These are phyloP conservation scores for Aspergillus eucalypticola DNA, from an alignment of 2,329 filamentous ascomycete genomes.

Conservation along the genomic window DNA sequence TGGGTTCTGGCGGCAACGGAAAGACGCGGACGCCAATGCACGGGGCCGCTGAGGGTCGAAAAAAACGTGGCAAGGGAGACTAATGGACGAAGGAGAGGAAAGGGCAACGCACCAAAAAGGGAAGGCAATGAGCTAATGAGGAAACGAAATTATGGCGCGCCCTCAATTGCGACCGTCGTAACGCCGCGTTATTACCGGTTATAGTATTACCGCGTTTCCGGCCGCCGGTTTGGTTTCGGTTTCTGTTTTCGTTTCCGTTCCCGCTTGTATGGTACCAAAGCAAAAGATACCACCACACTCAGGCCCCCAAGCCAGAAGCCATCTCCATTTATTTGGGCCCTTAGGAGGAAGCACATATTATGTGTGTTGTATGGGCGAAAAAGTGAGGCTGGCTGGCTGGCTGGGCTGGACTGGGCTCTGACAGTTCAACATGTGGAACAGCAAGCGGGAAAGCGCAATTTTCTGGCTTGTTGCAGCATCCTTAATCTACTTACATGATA, in stretches of 20 bases:
- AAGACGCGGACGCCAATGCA: conserved; percentile 39
- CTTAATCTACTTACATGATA: neutral
- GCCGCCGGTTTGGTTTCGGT: conserved; percentile 2
- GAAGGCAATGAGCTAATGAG: neutral
- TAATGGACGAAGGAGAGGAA: conserved; percentile 5
- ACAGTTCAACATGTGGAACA: conserved; percentile 10
- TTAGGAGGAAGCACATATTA: conserved; percentile 6
- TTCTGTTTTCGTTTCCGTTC: neutral
- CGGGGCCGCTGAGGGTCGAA: conserved; percentile 32
- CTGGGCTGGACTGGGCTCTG: neutral
- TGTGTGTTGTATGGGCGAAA: conserved; percentile 1
- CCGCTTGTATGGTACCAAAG: neutral
- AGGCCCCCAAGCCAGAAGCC: conserved; percentile 3
- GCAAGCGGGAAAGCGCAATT: conserved; percentile 2
- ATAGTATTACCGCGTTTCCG: neutral
- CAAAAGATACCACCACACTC: conserved; percentile 1
- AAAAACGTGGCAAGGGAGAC: conserved; percentile 31
- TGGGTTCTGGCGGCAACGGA: conserved; percentile 35
- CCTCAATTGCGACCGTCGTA: neutral
- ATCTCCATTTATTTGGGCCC: neutral
- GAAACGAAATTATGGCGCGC: conserved; percentile 10
- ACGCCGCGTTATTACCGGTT: neutral
- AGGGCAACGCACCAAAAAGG: neutral
- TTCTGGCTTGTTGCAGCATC: conserved; percentile 8
- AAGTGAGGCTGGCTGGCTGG: conserved; percentile 15